A percentile compares a stretch with the other conserved stretches of the same genome.
These are phyloP conservation scores for Dendrothele bispora DNA, from an alignment of 768 basidiomycete species.

Conservation along the genomic window DNA sequence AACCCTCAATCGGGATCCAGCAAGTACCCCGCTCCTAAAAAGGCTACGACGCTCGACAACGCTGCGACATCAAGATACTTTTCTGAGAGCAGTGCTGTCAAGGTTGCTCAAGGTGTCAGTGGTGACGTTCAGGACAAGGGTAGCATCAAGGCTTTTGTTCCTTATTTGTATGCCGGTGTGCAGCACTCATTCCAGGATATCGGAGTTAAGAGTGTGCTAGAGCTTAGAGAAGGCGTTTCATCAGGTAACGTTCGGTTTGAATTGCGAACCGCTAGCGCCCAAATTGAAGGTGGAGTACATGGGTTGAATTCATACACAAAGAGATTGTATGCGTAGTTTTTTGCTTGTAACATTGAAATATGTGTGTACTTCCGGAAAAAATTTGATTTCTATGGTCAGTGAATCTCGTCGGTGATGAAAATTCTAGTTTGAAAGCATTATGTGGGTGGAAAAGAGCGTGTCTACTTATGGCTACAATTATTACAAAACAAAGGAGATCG, in stretches of 20 bases:
- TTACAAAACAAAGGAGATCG: no score
- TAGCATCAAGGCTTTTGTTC: constrained; percentile 88
- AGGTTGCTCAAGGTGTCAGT: constrained; percentile 95
- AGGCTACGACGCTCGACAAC: constrained; percentile 66
- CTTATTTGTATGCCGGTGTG: constrained; percentile 76
- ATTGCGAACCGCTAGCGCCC: constrained; percentile 90
- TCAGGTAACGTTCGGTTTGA: constrained; percentile 82
- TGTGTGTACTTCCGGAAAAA: no score
- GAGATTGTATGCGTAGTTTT: constrained; percentile 46
- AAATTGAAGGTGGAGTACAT: constrained; percentile 95
- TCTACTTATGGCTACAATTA: no score
- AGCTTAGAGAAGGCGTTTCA: constrained; percentile 65
- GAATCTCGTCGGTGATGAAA: no score
- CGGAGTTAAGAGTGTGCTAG: constrained; percentile 68
- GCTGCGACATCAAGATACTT: constrained; percentile 97
- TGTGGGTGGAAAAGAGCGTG: no score
- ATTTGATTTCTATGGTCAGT: no score
- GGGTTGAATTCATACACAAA: constrained; percentile 87
- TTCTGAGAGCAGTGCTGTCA: constrained; percentile 87
- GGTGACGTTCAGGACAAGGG: constrained; percentile 99
- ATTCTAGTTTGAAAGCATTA: no score
- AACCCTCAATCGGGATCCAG: constrained; percentile 26
- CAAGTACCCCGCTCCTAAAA: constrained; percentile 51
- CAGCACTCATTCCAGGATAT: constrained; percentile 97
- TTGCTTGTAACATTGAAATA: no score